Conservation (phyloP, 73 alveolate genomes). For the Paramecium biaurelia region DNA sequence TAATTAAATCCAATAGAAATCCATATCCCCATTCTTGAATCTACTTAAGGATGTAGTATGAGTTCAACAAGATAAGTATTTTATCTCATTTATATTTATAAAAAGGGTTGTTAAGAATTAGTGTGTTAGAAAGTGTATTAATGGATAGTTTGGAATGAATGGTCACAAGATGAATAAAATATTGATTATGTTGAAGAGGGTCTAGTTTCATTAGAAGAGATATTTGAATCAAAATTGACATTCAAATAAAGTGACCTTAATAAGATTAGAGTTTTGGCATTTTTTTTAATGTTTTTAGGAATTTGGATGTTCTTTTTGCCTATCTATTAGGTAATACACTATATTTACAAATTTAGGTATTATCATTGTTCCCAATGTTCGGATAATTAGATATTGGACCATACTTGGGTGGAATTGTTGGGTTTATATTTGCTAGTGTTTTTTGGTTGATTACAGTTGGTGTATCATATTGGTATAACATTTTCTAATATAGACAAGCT, state of each 20-base stretch:
- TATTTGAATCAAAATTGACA: background rate
- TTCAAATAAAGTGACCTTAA: background rate
- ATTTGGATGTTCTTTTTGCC: constrained; percentile 55
- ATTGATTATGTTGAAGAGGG: constrained; percentile 42
- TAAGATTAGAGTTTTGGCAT: background rate
- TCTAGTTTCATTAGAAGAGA: background rate
- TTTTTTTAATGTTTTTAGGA: background rate
- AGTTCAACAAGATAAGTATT: background rate
- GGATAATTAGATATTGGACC: constrained; percentile 51
- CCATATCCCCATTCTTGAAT: constrained; percentile 36
- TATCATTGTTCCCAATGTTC: constrained; percentile 34
- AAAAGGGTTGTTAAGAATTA: constrained; percentile 28
- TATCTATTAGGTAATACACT: background rate
- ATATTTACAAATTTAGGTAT: background rate
- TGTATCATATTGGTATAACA: constrained; percentile 20
- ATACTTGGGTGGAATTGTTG: constrained; percentile 21
- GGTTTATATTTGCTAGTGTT: constrained; percentile 34
- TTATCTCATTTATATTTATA: background rate
- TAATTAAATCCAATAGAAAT: constrained; percentile 7
- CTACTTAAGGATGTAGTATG: background rate
- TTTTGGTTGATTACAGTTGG: constrained; percentile 48
- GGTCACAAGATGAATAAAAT: background rate
- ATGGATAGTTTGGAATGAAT: constrained; percentile 49
- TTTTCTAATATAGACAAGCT: constrained; percentile 8
- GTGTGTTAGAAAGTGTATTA: constrained; percentile 25